A percentile compares a stretch with the other conserved stretches of the same genome.
phyloP scores from a whole-genome alignment of 78 protist genomes.

The Isochrysis galbana region DNA sequence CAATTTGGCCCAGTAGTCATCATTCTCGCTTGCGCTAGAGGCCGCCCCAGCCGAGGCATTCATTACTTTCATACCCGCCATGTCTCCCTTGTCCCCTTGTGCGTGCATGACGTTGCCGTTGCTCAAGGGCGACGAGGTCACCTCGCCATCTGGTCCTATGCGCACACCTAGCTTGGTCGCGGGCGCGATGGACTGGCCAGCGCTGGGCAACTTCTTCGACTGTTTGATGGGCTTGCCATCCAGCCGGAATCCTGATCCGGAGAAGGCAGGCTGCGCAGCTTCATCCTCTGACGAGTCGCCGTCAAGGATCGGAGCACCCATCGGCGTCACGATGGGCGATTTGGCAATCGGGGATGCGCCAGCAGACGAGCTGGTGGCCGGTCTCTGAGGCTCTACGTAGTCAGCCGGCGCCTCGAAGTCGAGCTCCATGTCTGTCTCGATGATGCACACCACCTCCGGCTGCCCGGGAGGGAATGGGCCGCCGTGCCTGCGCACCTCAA shows the following conservation, averaged over 20 bases:
- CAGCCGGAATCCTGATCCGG: not conserved
- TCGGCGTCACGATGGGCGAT: not conserved
- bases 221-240: conserved; percentile 20
- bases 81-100: not conserved
- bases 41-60: not conserved
- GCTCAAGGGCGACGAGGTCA: not conserved
- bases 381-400: conserved; percentile 37
- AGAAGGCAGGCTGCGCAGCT: not conserved
- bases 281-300: not conserved
- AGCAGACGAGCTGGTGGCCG: not conserved
- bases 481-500: conserved; percentile 29
- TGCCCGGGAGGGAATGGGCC: not conserved
- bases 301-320: not conserved
- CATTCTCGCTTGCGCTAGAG: not conserved
- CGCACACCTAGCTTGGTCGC: not conserved
- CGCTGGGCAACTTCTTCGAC: not conserved
- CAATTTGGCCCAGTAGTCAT: not conserved
- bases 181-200: not conserved
- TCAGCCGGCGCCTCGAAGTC: conserved; percentile 63
- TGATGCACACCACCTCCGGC: conserved; percentile 43
- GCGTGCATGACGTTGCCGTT: not conserved
- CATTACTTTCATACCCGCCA: not conserved
- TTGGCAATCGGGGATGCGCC: not conserved
- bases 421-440: conserved; percentile 54
- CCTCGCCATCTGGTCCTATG: not conserved